phyloP scores from a whole-genome alignment of 257 asterid species.

The Solanum pimpinellifolium region DNA sequence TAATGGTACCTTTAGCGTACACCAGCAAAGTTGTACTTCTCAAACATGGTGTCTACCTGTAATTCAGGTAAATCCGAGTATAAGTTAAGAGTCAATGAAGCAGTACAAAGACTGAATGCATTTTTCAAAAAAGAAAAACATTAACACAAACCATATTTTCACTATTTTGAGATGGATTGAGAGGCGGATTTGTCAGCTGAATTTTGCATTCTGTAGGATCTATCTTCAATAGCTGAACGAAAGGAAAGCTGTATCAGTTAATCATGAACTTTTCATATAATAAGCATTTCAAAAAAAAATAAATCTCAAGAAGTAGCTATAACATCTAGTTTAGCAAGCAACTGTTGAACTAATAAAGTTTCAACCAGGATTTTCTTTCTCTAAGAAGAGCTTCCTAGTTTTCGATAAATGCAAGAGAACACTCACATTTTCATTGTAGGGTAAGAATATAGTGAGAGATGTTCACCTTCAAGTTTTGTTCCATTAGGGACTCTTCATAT shows the following conservation, averaged over 20 bases:
- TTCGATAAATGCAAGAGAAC: not conserved
- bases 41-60: conserved; percentile 96
- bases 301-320: not conserved
- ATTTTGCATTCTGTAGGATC: conserved; percentile 88
- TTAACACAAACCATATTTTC: conserved; percentile 64
- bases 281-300: not conserved
- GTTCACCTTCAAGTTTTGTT: conserved; percentile 73
- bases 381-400: not conserved
- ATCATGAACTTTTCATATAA: not conserved
- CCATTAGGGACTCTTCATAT: conserved; percentile 84
- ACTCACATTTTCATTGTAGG: not conserved
- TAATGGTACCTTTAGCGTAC: conserved; percentile 80
- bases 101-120: not conserved
- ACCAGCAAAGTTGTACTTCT: conserved; percentile 82
- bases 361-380: not conserved
- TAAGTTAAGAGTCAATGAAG: not conserved
- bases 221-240: conserved; percentile 39
- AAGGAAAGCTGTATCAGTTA: conserved; percentile 1
- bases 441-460: not conserved
- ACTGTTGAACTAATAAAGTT: not conserved
- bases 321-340: not conserved
- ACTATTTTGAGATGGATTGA: conserved; percentile 86
- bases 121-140: not conserved
- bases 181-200: conserved; percentile 84
- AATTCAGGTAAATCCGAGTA: not conserved